Conservation (phyloP, 495 filamentous ascomycete species). For the Neurospora pannonica region DNA sequence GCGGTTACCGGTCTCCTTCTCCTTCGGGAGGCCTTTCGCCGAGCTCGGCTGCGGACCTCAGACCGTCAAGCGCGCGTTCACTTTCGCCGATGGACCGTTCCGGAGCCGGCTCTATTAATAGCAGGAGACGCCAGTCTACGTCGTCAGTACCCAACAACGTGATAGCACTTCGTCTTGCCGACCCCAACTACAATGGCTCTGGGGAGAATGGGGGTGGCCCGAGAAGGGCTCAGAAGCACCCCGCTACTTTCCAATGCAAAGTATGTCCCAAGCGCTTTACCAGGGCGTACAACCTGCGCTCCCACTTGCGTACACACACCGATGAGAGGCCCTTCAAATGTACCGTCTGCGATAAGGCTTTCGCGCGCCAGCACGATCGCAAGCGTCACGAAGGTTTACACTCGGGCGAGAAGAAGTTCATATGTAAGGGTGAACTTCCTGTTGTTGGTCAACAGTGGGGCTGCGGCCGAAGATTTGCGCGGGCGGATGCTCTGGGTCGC, state of each 20-base stretch:
- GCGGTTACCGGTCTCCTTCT: slow-evolving; percentile 26
- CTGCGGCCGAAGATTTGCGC: slow-evolving; percentile 85
- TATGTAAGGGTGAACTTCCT: slow-evolving; percentile 76
- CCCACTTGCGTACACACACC: slow-evolving; percentile 86
- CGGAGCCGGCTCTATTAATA: slow-evolving; percentile 46
- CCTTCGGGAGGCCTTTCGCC: slow-evolving; percentile 33
- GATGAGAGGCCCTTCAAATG: slow-evolving; percentile 93
- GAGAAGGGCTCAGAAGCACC: slow-evolving; percentile 89
- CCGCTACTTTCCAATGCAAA: slow-evolving; percentile 80
- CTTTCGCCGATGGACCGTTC: slow-evolving; percentile 58
- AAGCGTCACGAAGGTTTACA: slow-evolving; percentile 88
- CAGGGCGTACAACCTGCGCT: slow-evolving; percentile 80
- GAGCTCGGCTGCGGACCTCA: slow-evolving; percentile 35
- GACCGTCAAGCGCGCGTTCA: slow-evolving; percentile 47
- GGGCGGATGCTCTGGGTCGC: slow-evolving; percentile 90
- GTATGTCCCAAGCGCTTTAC: slow-evolving; percentile 85
- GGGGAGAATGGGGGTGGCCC: slow-evolving; percentile 35
- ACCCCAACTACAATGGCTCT: slow-evolving; percentile 65
- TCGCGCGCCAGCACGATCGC: slow-evolving; percentile 86
- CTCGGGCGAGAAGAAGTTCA: slow-evolving; percentile 92
- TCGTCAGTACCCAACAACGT: slow-evolving; percentile 82
- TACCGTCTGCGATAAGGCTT: slow-evolving; percentile 92
- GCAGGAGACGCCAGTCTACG: slow-evolving; percentile 70
- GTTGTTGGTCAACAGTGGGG: slow-evolving; percentile 80
- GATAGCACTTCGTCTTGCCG: slow-evolving; percentile 84